These are phyloP conservation scores for Fraxinus pennsylvanica DNA, from an alignment of 257 asterid species.

Conservation along the genomic window DNA sequence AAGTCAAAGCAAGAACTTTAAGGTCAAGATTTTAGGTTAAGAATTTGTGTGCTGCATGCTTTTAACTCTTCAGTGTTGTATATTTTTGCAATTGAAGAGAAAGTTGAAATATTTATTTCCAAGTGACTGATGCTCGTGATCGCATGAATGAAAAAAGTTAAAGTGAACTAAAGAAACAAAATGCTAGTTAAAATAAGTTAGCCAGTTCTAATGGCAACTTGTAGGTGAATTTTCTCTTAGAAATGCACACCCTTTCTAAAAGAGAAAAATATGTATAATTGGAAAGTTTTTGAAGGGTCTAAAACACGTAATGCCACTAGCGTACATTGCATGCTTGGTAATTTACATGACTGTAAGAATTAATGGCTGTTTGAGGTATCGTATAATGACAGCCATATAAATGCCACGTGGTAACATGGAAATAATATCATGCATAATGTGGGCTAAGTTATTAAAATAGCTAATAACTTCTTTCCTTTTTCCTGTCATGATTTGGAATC, in stretches of 20 bases:
- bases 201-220: background rate
- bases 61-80: background rate
- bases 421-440: background rate
- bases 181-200: background rate
- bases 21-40: background rate
- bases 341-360: background rate
- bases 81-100: background rate
- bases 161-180: background rate
- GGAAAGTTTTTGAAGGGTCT: background rate
- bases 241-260: background rate
- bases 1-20: background rate
- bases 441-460: background rate
- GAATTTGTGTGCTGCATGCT: background rate
- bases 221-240: background rate
- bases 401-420: background rate
- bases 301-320: background rate
- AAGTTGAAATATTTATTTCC: background rate
- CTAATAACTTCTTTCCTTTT: background rate
- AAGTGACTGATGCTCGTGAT: background rate
- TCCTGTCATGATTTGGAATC: background rate
- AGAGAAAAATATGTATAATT: background rate
- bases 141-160: background rate
- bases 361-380: background rate
- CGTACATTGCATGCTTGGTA: background rate
- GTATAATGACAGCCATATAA: background rate